Evolutionary conservation across 345 rosid species (phyloP).

Genomic region (Turritis glabra): DNA sequence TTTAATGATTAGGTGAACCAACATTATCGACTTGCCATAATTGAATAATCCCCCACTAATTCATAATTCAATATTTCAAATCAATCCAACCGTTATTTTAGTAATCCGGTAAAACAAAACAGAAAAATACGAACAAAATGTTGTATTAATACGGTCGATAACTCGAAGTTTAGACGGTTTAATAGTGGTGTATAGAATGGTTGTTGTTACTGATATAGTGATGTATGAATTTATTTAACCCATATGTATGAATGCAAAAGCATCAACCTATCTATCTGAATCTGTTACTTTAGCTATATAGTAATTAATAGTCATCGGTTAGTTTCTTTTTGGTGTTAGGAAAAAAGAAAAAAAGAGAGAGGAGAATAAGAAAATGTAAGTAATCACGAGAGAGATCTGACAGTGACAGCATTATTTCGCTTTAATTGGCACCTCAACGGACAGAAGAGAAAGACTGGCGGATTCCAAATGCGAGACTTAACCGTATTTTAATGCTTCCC

Average conservation of each 20-base stretch:
- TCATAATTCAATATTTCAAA: slow-evolving; percentile 17
- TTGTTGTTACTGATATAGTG: too few relatives aligned
- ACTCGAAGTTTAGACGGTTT: neutral
- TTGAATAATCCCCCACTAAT: slow-evolving; percentile 33
- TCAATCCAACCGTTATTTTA: slow-evolving; percentile 7
- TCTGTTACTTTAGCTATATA: neutral
- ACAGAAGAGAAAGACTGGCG: slow-evolving; percentile 43
- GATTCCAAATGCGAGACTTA: slow-evolving; percentile 36
- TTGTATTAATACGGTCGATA: neutral
- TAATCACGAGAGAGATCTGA: slow-evolving; percentile 35
- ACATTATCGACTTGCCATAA: slow-evolving; percentile 36
- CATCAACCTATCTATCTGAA: neutral
- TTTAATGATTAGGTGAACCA: slow-evolving; percentile 29
- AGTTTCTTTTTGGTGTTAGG: neutral
- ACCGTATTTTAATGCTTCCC: slow-evolving; percentile 16
- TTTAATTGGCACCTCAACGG: slow-evolving; percentile 43
- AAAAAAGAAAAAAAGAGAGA: neutral
- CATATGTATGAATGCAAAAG: neutral
- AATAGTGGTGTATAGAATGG: neutral
- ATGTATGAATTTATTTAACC: neutral
- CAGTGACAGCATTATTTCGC: slow-evolving; percentile 35
- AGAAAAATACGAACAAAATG: neutral
- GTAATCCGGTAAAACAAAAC: neutral
- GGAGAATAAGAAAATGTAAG: slow-evolving; percentile 11
- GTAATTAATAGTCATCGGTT: neutral